A percentile compares a stretch with the other conserved stretches of the same genome.
phyloP scores from a whole-genome alignment of 129 eudicot genomes.

The Centella asiatica region DNA sequence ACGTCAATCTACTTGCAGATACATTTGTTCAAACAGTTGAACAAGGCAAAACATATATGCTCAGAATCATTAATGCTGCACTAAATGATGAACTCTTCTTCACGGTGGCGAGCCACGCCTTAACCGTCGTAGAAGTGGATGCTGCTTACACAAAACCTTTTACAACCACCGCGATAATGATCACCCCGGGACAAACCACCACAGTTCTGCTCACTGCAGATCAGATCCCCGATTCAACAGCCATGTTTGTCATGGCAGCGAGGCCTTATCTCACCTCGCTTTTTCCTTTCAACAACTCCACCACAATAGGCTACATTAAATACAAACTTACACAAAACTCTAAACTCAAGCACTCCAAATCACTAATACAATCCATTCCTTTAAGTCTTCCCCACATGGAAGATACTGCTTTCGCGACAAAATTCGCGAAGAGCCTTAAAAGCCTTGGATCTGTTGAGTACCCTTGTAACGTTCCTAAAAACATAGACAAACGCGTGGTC shows the following conservation, averaged over 20 bases:
- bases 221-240: constrained; percentile 27
- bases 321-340: constrained; percentile 25
- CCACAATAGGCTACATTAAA: constrained; percentile 51
- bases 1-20: constrained; percentile 47
- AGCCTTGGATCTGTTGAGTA: constrained; percentile 40
- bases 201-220: constrained; percentile 51
- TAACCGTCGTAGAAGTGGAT: constrained; percentile 66
- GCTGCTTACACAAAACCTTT: constrained; percentile 71
- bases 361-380: constrained; percentile 29
- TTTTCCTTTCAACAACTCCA: constrained; percentile 64
- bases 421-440: constrained; percentile 25
- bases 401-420: constrained; percentile 50
- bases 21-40: constrained; percentile 48
- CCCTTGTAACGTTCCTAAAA: constrained; percentile 63
- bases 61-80: constrained; percentile 73
- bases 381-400: constrained; percentile 42
- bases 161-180: constrained; percentile 54
- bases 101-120: constrained; percentile 44
- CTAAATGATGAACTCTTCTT: constrained; percentile 67
- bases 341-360: constrained; percentile 1
- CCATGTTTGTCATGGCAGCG: constrained; percentile 62
- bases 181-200: constrained; percentile 78
- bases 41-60: constrained; percentile 55
- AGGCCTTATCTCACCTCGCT: constrained; percentile 67
- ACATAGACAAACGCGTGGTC: constrained; percentile 48